phyloP scores from a whole-genome alignment of 2,329 filamentous ascomycete genomes.

The Lecanicillium sp. region DNA sequence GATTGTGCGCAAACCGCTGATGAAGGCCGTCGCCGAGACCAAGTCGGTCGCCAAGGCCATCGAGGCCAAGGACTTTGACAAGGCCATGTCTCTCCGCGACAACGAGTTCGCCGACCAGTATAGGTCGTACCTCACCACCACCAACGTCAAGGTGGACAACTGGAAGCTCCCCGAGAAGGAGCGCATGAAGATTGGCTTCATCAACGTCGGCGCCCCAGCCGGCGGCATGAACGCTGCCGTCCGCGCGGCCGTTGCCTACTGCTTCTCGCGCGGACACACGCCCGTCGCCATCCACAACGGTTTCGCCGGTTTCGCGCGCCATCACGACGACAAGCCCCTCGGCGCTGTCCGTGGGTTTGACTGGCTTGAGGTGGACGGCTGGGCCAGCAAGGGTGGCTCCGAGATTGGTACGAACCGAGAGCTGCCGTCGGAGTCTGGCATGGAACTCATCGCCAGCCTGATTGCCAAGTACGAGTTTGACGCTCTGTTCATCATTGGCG shows the following conservation, averaged over 20 bases:
- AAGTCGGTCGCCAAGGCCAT: slow-evolving; percentile 80
- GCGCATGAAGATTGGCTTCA: slow-evolving; percentile 90
- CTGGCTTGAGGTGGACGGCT: slow-evolving; percentile 91
- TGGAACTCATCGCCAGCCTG: slow-evolving; percentile 73
- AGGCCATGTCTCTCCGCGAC: slow-evolving; percentile 82
- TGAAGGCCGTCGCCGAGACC: slow-evolving; percentile 83
- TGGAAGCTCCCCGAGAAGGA: slow-evolving; percentile 64
- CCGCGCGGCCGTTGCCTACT: slow-evolving; percentile 88
- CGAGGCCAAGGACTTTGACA: slow-evolving; percentile 75
- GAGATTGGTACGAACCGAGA: slow-evolving; percentile 98
- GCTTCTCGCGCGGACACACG: slow-evolving; percentile 83
- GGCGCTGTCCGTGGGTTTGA: slow-evolving; percentile 78
- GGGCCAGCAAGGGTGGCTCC: slow-evolving; percentile 94
- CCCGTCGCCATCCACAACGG: slow-evolving; percentile 93
- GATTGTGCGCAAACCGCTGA: slow-evolving; percentile 81
- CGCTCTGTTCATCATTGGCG: slow-evolving; percentile 84
- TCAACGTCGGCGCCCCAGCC: slow-evolving; percentile 93
- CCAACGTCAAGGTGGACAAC: slow-evolving; percentile 66
- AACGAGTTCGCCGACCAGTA: slow-evolving; percentile 93
- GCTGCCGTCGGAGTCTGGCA: slow-evolving; percentile 77
- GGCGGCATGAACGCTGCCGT: slow-evolving; percentile 98
- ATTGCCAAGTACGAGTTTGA: slow-evolving; percentile 87
- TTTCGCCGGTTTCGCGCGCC: slow-evolving; percentile 86
- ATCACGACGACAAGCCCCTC: slow-evolving; percentile 76
- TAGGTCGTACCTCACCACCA: slow-evolving; percentile 84